These are phyloP conservation scores for Eutypella sp. DNA, from an alignment of 2,329 filamentous ascomycete genomes.

Conservation along the genomic window DNA sequence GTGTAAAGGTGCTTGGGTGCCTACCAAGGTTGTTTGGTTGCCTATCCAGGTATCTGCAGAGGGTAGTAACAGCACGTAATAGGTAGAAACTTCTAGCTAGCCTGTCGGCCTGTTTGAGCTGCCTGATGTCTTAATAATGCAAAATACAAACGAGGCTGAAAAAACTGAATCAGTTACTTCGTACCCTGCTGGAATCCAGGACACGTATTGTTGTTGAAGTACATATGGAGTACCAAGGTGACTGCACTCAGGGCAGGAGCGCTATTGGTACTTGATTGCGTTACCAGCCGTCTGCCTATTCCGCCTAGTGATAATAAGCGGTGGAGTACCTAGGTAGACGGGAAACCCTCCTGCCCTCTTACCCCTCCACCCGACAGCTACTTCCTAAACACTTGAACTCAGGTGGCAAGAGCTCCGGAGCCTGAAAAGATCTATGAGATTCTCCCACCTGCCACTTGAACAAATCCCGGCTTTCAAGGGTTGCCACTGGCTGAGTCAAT, in stretches of 20 bases:
- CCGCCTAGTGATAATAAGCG: background rate
- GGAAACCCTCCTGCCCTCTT: constrained; percentile 5
- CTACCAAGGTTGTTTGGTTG: too few relatives aligned
- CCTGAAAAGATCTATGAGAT: constrained; percentile 1
- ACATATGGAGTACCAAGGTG: too few relatives aligned
- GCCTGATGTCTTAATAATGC: background rate
- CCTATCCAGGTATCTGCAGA: too few relatives aligned
- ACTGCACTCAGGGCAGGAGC: background rate
- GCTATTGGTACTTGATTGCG: constrained; percentile 12
- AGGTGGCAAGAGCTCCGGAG: background rate
- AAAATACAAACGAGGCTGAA: background rate
- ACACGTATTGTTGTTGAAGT: background rate
- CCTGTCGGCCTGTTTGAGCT: too few relatives aligned
- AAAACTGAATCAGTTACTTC: too few relatives aligned
- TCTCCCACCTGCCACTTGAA: background rate
- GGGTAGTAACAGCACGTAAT: too few relatives aligned
- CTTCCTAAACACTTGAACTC: background rate
- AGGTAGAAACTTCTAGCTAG: too few relatives aligned
- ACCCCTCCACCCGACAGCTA: background rate
- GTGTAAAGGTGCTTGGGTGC: too few relatives aligned
- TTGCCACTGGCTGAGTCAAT: background rate
- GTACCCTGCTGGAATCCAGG: too few relatives aligned
- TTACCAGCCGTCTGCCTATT: constrained; percentile 15
- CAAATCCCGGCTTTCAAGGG: background rate
- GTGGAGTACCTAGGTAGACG: background rate